Conservation (phyloP, 306 rosid species). For the Sophora flavescens region DNA sequence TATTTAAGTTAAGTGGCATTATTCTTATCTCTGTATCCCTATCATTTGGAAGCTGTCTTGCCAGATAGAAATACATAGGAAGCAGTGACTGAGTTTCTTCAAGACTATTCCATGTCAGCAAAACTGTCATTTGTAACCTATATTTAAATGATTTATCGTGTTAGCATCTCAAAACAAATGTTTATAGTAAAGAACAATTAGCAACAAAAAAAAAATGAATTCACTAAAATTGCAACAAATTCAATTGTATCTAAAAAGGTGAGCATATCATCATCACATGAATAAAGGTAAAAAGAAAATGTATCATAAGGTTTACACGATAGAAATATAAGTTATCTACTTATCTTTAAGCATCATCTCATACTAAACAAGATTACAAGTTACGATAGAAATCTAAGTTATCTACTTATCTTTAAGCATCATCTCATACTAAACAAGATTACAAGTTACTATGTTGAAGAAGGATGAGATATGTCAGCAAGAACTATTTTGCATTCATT, state of each 20-base stretch:
- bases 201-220: conserved; percentile 28
- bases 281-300: conserved; percentile 27
- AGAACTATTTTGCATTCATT: conserved; percentile 19
- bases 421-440: conserved; percentile 18
- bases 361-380: no score
- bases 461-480: conserved; percentile 31
- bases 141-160: conserved; percentile 39
- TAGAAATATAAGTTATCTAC: no score
- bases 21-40: conserved; percentile 64
- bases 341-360: no score
- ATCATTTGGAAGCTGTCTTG: conserved; percentile 61
- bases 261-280: not conserved
- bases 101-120: conserved; percentile 49
- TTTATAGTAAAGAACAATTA: conserved; percentile 22
- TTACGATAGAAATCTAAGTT: not conserved
- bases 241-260: conserved; percentile 5
- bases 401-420: conserved; percentile 19
- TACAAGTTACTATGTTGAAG: conserved; percentile 14
- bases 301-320: conserved; percentile 24
- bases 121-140: conserved; percentile 78
- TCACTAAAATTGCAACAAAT: conserved; percentile 35
- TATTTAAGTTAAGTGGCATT: conserved; percentile 31
- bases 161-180: conserved; percentile 45
- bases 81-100: conserved; percentile 53
- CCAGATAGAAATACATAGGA: conserved; percentile 77